phyloP scores from a whole-genome alignment of 2,329 filamentous ascomycete genomes.

The Colletotrichum chlorophyti region DNA sequence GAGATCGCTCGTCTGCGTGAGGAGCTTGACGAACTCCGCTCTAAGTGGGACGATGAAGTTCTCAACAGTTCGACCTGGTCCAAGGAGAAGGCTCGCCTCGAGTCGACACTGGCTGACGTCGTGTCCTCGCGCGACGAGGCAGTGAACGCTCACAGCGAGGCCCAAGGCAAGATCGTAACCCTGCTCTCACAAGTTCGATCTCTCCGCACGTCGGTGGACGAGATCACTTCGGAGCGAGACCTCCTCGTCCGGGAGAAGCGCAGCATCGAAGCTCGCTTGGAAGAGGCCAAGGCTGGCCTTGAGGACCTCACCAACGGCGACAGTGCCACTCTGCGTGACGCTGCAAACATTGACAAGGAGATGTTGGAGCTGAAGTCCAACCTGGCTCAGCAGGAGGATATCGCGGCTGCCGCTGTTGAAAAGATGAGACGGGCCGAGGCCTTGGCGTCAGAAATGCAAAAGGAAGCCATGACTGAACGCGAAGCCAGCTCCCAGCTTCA shows the following conservation, averaged over 20 bases:
- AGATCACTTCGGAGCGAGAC: conserved; percentile 85
- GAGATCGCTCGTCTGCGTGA: conserved; percentile 91
- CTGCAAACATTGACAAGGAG: conserved; percentile 86
- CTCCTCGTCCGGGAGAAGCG: conserved; percentile 87
- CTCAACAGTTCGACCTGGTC: conserved; percentile 98
- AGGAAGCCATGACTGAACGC: conserved; percentile 86
- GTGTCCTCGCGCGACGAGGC: conserved; percentile 93
- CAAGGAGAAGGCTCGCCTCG: conserved; percentile 93
- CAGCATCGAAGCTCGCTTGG: conserved; percentile 81
- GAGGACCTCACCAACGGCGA: conserved; percentile 88
- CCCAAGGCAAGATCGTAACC: conserved; percentile 89
- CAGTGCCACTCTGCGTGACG: conserved; percentile 86
- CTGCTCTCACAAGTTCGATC: conserved; percentile 88
- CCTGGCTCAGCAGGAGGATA: conserved; percentile 91
- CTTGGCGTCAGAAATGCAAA: conserved; percentile 86
- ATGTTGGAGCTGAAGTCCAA: conserved; percentile 87
- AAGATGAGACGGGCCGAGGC: conserved; percentile 97
- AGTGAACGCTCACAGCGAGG: conserved; percentile 90
- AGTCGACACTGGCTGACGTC: conserved; percentile 87
- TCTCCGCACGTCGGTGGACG: conserved; percentile 84
- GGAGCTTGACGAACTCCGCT: conserved; percentile 91
- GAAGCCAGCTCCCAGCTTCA: conserved; percentile 83
- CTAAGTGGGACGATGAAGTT: conserved; percentile 98
- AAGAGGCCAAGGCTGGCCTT: conserved; percentile 86
- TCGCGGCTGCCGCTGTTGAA: conserved; percentile 88